Evolutionary conservation across 495 filamentous ascomycete species (phyloP), one percentile per base, ranked within the genome.

Genomic region (Tuber umbilicatum): DNA sequence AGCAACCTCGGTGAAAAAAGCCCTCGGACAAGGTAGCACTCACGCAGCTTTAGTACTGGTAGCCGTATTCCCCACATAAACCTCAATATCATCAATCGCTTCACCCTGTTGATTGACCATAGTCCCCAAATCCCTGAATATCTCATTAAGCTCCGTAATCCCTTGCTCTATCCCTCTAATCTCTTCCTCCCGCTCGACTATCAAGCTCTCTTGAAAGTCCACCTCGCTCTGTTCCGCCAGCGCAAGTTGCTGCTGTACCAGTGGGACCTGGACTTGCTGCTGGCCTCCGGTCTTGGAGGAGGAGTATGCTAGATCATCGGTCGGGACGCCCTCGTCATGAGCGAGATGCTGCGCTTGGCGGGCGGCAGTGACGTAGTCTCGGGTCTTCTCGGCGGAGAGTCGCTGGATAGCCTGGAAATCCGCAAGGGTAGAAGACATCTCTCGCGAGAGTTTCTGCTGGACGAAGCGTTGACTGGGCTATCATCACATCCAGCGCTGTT

Each of bases 131-230:
- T 99, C 96, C 60, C 93, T 87, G 86, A 98, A 99, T 42, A 99
- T 86, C 83, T 98, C 95, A 80, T 98, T 98, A 73, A 99, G 85
- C 81, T 99, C 95, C 72, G 92, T 91, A 17, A 99, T 94, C 75
- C 91, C 92, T 81, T 97, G 94, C 84, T 99, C 95, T 81, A 99
- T 98, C 80, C 95, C 93, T 42, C 94, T 90, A 79, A 99, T 99
- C 86, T 98, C 95, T 35, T 91, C 87, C 83, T 99, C 95, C 27
- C 95, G 93, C 86, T 98, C 94, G 75, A 94, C 89, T 82, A 99
- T 98, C 45, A 99, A 85, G 17, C 91, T 89, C 76, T 98, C 96
- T 81, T 99, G 96, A 86, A 98, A 99, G 81, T 98, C 94, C 70
- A 99, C 95, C 80, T 99, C 95, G 81, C 92, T 91, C 82, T 99